Base-by-base conservation (phyloP, 176 grass and related monocot species). In the Bromus sterilis region DNA sequence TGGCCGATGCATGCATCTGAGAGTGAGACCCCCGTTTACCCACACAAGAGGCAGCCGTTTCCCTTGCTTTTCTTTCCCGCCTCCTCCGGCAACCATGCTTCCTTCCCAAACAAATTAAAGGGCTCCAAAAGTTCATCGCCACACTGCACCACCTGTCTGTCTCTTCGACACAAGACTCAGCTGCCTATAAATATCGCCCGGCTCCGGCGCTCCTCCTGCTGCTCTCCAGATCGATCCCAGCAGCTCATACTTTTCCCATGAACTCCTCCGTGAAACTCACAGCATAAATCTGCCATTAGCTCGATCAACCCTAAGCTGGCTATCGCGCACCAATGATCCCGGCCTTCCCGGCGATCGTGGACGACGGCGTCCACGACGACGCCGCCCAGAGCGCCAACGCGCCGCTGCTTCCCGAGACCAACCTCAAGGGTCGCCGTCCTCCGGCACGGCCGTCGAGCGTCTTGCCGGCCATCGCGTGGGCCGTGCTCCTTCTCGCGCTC, bases 331-430 rank as follows among this genome's bases (percentile, higher is more conserved):
- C 41, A 25, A 77, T 82, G 78, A 81, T 82, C 43, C 26, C 56
- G 26, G 42, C 15, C 30, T 46, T 73, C 25, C 9, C 83, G 4
- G n/a, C 82, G 24, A 57, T 12, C 33, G 70, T 91, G 81, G 84
- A 82, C 42, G 84, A 60, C 65, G 75, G 26, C 75, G 30, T 57
- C 37, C 15, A 51, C 65, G 75, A 48, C 49, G 25, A 34, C 25
- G 26, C 35, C 24, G 1, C 11, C 57, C 16, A 46, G 20, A 40
- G 58, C 28, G 14, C 28, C 11, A 61, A 36, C 13, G 8, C 64
- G 21, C 73, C 84, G 66, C 73, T 93, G 72, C 91, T 93, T 30
- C 87, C 90, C 12, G 76, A 87, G 64, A 85, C 91, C 13, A 46
- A 30, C 61, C 64, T 82, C 2, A n/a, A 74, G 21, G 39, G 24